phyloP scores from a whole-genome alignment of 225 moss, liverwort and hornwort species.

The Bryoerythrophyllum caledonicum region DNA sequence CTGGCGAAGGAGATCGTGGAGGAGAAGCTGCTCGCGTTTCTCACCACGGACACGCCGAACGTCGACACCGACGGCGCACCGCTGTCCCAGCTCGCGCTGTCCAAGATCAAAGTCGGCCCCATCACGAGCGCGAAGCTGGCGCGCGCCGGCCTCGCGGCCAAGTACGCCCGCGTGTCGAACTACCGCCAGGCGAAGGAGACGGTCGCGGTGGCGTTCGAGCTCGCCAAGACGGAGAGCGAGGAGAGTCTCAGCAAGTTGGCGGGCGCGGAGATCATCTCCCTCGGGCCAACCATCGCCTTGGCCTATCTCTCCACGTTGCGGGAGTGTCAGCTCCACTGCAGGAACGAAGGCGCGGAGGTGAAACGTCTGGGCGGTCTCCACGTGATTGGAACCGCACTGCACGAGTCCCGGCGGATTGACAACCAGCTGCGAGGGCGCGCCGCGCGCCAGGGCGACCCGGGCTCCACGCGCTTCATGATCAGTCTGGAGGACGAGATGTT shows the following conservation, averaged over 20 bases:
- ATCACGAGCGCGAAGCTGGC: conserved; percentile 62
- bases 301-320: conserved; percentile 79
- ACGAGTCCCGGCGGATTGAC: conserved; percentile 95
- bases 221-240: conserved; percentile 66
- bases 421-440: conserved; percentile 92
- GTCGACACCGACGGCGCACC: conserved; percentile 97
- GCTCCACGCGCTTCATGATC: conserved; percentile 98
- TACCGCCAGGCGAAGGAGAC: conserved; percentile 86
- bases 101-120: conserved; percentile 73
- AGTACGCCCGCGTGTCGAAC: conserved; percentile 55
- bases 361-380: conserved; percentile 92
- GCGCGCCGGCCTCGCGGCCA: conserved; percentile 73
- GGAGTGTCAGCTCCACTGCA: conserved; percentile 86
- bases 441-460: conserved; percentile 98
- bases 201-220: conserved; percentile 71
- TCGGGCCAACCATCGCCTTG: conserved; percentile 69
- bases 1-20: conserved; percentile 87
- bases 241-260: conserved; percentile 58
- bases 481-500: conserved; percentile 99
- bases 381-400: conserved; percentile 92
- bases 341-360: conserved; percentile 82
- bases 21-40: conserved; percentile 66
- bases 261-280: conserved; percentile 53
- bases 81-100: conserved; percentile 84
- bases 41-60: conserved; percentile 85